A percentile compares a stretch with the other conserved stretches of the same genome.
Evolutionary conservation across 164 flowering plant species (phyloP).

Genomic region (Vitis riparia): DNA sequence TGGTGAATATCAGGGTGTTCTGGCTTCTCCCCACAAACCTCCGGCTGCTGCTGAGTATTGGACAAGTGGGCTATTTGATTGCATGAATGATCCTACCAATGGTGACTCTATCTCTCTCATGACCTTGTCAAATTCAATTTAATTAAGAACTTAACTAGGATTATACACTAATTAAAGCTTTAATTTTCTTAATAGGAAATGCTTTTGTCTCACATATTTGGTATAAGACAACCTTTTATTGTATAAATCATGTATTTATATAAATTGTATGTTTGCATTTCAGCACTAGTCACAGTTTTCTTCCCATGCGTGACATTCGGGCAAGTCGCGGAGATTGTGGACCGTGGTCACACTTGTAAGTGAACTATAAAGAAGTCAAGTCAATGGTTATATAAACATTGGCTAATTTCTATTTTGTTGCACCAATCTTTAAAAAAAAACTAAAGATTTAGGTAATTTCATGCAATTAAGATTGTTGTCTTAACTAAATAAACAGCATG

Average conservation of each 20-base stretch:
- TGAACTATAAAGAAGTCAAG: background rate
- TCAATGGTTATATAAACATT: too few species aligned
- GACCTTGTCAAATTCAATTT: too few species aligned
- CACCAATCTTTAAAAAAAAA: background rate
- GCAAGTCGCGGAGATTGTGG: slow-evolving; percentile 46
- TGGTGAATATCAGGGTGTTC: background rate
- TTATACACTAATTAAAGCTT: too few species aligned
- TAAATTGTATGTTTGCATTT: background rate
- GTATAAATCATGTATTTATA: too few species aligned
- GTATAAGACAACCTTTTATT: too few species aligned
- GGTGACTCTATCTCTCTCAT: slow-evolving; percentile 16
- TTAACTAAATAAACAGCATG: slow-evolving; percentile 18
- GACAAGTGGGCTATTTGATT: slow-evolving; percentile 41
- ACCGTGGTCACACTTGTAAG: slow-evolving; percentile 40
- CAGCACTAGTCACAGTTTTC: slow-evolving; percentile 32
- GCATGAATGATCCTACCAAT: slow-evolving; percentile 47
- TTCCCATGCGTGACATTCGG: slow-evolving; percentile 53
- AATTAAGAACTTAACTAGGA: too few species aligned
- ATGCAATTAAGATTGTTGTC: background rate
- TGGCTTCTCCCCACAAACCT: background rate
- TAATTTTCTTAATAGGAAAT: too few species aligned
- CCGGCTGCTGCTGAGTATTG: slow-evolving; percentile 9
- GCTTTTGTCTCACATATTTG: too few species aligned
- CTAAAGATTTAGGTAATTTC: background rate
- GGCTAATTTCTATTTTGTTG: background rate